These are phyloP conservation scores for Aspergillus sp. DNA, from an alignment of 2,329 filamentous ascomycete genomes.

Conservation along the genomic window DNA sequence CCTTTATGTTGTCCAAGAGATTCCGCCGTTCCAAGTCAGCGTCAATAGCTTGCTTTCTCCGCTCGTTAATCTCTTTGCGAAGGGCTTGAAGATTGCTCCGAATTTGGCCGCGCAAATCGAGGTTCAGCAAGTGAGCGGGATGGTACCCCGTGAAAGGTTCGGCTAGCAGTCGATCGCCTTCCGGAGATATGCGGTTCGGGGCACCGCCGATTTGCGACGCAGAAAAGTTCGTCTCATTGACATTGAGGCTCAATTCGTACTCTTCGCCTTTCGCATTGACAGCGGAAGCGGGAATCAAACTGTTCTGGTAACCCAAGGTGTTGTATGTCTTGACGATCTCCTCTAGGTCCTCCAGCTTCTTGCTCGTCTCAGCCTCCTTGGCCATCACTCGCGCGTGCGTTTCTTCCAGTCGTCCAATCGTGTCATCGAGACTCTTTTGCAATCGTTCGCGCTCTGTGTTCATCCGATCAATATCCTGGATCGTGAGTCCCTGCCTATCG, in stretches of 20 bases:
- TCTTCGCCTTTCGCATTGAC: conserved; percentile 80
- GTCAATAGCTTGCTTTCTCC: conserved; percentile 77
- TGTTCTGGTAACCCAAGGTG: conserved; percentile 88
- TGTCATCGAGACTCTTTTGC: conserved; percentile 81
- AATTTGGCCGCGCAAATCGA: conserved; percentile 80
- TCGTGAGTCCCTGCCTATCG: conserved; percentile 90
- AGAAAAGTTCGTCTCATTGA: conserved; percentile 77
- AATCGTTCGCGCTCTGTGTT: conserved; percentile 89
- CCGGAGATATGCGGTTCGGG: conserved; percentile 46
- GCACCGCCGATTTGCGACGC: conserved; percentile 55
- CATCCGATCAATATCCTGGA: conserved; percentile 99
- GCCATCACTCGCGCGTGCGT: conserved; percentile 78
- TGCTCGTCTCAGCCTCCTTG: conserved; percentile 82
- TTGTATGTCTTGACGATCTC: conserved; percentile 88
- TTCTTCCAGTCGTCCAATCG: conserved; percentile 74
- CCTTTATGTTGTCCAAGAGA: conserved; percentile 88
- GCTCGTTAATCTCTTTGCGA: conserved; percentile 88
- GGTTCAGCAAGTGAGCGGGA: conserved; percentile 80
- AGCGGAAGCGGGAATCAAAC: conserved; percentile 79
- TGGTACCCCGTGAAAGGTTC: conserved; percentile 85
- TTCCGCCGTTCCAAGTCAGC: conserved; percentile 94
- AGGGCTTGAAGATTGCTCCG: conserved; percentile 75
- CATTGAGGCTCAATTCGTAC: conserved; percentile 79
- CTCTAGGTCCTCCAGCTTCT: conserved; percentile 89
- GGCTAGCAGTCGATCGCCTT: conserved; percentile 74